Conservation (phyloP, 75 land plant genomes). For the Picea sitchensis region DNA sequence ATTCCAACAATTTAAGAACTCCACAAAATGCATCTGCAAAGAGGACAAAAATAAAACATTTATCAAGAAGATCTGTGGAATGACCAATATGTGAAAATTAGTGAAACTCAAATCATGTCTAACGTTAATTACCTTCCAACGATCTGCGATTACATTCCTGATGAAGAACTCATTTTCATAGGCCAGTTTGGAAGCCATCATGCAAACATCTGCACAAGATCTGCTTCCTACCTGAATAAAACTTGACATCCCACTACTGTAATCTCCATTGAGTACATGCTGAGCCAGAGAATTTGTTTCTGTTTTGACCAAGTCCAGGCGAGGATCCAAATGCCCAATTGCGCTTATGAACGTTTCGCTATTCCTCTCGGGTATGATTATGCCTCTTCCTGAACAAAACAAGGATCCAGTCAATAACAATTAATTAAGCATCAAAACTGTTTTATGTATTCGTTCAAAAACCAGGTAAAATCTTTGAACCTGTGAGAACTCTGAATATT, state of each 20-base stretch:
- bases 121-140: slow-evolving; percentile 30
- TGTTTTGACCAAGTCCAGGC: not conserved
- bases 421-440: not conserved
- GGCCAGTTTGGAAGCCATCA: slow-evolving; percentile 52
- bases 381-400: not conserved
- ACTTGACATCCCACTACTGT: not conserved
- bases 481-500: not conserved
- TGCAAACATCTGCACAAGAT: slow-evolving; percentile 15
- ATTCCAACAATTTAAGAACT: slow-evolving; percentile 62
- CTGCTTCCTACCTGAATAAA: slow-evolving; percentile 9
- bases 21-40: slow-evolving; percentile 70
- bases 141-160: slow-evolving; percentile 9
- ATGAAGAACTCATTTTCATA: slow-evolving; percentile 31
- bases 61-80: not conserved
- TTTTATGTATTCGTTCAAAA: not conserved
- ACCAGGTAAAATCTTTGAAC: not conserved
- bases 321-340: slow-evolving; percentile 20
- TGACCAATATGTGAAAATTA: not conserved
- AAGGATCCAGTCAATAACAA: not conserved
- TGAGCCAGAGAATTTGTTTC: not conserved
- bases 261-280: too few species aligned
- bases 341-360: slow-evolving; percentile 16
- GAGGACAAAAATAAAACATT: not conserved
- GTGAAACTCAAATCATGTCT: not conserved
- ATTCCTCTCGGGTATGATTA: slow-evolving; percentile 8